Conservation (phyloP, 768 basidiomycete species). For the Leucocoprinus sp. region DNA sequence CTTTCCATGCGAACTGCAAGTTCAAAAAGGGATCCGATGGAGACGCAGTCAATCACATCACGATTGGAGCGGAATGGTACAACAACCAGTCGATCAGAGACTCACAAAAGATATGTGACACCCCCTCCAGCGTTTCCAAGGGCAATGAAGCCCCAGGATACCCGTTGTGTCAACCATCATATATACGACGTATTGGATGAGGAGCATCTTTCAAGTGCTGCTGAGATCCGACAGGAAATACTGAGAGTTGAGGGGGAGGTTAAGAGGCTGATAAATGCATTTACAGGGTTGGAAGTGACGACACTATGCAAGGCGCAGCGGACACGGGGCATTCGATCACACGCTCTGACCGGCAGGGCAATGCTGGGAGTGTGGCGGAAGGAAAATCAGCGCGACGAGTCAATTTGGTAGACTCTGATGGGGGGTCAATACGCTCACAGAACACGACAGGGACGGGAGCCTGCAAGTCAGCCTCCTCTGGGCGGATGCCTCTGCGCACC, state of each 20-base stretch:
- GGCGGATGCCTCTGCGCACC: conserved; percentile 23
- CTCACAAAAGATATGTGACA: conserved; percentile 34
- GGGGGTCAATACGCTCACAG: conserved; percentile 43
- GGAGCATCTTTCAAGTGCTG: conserved; percentile 48
- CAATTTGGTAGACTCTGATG: conserved; percentile 37
- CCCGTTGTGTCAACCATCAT: conserved; percentile 25
- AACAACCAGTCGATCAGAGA: conserved; percentile 37
- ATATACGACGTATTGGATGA: conserved; percentile 43
- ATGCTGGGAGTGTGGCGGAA: conserved; percentile 9
- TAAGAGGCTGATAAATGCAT: conserved; percentile 65
- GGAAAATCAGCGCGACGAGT: conserved; percentile 27
- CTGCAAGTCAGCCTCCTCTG: conserved; percentile 40
- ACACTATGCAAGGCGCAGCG: conserved; percentile 47
- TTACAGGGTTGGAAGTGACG: conserved; percentile 69
- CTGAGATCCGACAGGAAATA: conserved; percentile 61
- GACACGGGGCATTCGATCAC: conserved; percentile 17
- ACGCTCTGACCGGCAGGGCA: conserved; percentile 11
- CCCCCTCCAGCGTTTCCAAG: conserved; percentile 56
- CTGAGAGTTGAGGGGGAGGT: conserved; percentile 63
- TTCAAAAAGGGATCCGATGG: conserved; percentile 26
- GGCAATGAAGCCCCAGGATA: conserved; percentile 28
- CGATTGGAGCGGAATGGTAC: conserved; percentile 25
- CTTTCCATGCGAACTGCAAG: conserved; percentile 38
- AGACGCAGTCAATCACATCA: conserved; percentile 37
- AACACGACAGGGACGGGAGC: conserved; percentile 42